Base-by-base conservation (phyloP, 2,329 filamentous ascomycete species). In the Leptoxyphium fumago region DNA sequence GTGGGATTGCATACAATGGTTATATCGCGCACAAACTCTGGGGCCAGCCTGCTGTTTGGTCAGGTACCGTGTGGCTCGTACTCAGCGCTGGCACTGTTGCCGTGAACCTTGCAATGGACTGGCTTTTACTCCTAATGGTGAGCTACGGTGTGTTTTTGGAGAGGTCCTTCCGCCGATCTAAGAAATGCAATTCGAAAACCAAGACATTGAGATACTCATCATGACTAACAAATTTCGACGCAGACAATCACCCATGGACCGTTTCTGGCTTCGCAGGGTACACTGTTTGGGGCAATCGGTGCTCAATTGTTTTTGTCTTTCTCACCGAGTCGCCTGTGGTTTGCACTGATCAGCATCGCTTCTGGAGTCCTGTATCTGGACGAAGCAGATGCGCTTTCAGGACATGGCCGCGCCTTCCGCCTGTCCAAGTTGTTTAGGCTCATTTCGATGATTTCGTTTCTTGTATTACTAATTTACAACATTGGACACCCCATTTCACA, bases 351-450 rank as follows among this genome's bases (percentile, higher is more conserved):
- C 41, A 58, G 55, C 48, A 46, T 50, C 9, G 40, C 43, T 18
- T 50, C 56, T 8, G 45, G 48, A 8, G 52, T 55, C 43, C 48
- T 58, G 13, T 54, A 58, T 43, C 44, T 62, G 39, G 52, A 58
- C 50, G 59, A 61, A 38, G 46, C 51, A 28, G 51, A 48, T 26
- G 44, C 48, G 10, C 42, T 54, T n/a, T 44, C 50, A 7, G 34
- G 41, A 29, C 45, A 47, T 15, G 36, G 44, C 30, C 52, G 57
- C 47, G 61, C 61, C 54, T 61, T 66, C 56, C 59, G 65, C 30
- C 57, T 58, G 39, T 55, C 58, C 44, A 63, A 62, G 46, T 51
- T 66, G 11, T 46, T 64, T 29, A 54, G 59, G 10, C 44, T 68
- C 14, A 46, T 68, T 38, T 57, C 56, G 10, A 46, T 63, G 13